These are phyloP conservation scores for Euphorbia celastroides DNA, from an alignment of 441 rosid genomes.

Conservation along the genomic window DNA sequence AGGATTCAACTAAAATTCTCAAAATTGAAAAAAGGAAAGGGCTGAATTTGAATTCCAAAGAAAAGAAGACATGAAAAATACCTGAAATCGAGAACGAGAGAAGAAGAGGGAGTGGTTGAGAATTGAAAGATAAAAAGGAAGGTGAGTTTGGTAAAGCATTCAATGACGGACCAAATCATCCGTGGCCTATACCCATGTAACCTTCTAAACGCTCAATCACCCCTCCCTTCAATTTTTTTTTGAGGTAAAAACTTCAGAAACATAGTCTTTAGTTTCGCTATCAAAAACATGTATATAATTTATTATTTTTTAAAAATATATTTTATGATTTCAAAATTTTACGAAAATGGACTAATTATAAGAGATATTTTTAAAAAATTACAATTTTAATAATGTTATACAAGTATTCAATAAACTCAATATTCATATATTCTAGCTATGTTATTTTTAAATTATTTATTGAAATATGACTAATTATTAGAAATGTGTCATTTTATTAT, in stretches of 20 bases:
- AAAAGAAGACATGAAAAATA: neutral
- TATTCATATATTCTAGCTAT: no score
- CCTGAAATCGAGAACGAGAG: constrained; percentile 9
- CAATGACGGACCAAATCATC: constrained; percentile 32
- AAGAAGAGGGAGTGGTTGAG: constrained; percentile 17
- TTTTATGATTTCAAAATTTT: no score
- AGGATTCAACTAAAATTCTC: constrained; percentile 12
- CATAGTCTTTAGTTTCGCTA: neutral
- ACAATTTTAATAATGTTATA: no score
- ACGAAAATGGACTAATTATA: no score
- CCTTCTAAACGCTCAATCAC: constrained; percentile 1
- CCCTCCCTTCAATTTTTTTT: neutral
- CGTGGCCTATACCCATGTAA: constrained; percentile 11
- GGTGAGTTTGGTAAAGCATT: constrained; percentile 73
- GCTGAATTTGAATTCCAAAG: neutral
- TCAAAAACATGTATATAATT: no score
- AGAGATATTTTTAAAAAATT: no score
- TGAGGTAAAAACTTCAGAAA: no score
- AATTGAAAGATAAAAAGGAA: constrained; percentile 28
- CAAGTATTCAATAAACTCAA: no score
- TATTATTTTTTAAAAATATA: no score
- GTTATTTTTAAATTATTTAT: no score
- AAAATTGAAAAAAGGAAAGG: constrained; percentile 5
- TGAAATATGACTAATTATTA: no score
- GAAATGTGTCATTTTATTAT: no score